Evolutionary conservation across 75 land plant species (phyloP).

Genomic region (Pseudotsuga menziesii): DNA sequence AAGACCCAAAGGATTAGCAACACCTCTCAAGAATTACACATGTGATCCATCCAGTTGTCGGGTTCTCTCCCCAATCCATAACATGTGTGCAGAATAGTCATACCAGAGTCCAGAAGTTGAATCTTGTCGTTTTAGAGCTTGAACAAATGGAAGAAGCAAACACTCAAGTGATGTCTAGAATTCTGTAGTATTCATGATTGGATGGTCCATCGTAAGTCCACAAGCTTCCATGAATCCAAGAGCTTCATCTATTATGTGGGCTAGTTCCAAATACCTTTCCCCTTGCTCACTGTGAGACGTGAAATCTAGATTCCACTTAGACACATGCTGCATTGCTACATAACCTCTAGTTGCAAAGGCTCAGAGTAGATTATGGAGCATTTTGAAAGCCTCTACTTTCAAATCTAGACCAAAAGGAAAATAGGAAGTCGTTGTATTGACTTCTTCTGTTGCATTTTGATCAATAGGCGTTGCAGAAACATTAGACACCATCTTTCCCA

Average conservation of each 20-base stretch:
- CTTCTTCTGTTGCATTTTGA: not conserved
- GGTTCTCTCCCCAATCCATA: conserved; percentile 76
- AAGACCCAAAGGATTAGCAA: conserved; percentile 69
- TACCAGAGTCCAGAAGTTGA: conserved; percentile 69
- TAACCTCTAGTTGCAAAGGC: conserved; percentile 81
- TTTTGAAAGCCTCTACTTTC: not conserved
- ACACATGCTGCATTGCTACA: conserved; percentile 74
- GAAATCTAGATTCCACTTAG: conserved; percentile 76
- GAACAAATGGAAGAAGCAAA: conserved; percentile 72
- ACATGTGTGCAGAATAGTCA: conserved; percentile 76
- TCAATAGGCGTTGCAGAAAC: not conserved
- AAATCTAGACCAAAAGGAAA: not conserved
- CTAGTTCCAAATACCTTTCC: conserved; percentile 61
- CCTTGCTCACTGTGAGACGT: conserved; percentile 58
- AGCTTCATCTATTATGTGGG: conserved; percentile 71
- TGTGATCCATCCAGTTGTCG: conserved; percentile 77
- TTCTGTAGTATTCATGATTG: conserved; percentile 65
- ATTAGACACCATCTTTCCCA: not conserved
- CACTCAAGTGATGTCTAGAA: conserved; percentile 86
- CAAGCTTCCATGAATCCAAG: conserved; percentile 72
- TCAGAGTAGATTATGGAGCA: conserved; percentile 44
- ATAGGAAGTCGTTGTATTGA: not conserved
- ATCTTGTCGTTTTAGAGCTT: conserved; percentile 66
- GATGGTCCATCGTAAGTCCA: conserved; percentile 63
- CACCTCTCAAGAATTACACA: conserved; percentile 62